Evolutionary conservation across 768 basidiomycete genomes (phyloP).

Genomic region (Trametes sanguinea): DNA sequence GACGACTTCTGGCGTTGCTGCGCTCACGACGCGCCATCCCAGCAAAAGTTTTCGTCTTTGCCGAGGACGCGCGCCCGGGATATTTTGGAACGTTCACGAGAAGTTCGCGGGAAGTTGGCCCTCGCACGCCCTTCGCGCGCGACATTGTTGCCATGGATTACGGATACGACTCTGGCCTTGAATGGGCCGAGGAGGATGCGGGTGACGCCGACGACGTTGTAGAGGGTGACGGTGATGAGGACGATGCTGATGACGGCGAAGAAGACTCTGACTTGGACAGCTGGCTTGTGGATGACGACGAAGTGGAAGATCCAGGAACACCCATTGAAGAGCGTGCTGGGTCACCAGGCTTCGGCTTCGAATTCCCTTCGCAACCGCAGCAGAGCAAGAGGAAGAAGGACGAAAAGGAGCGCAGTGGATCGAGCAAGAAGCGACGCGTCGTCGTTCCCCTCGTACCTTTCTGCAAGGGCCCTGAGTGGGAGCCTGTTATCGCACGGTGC

Average conservation of each 20-base stretch:
- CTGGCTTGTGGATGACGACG: slow-evolving; percentile 80
- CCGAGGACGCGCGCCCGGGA: slow-evolving; percentile 83
- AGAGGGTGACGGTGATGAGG: slow-evolving; percentile 58
- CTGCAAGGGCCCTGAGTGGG: slow-evolving; percentile 83
- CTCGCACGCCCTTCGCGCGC: slow-evolving; percentile 78
- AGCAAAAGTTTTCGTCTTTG: slow-evolving; percentile 82
- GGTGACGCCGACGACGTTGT: slow-evolving; percentile 79
- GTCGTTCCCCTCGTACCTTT: slow-evolving; percentile 81
- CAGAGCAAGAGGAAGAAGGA: slow-evolving; percentile 68
- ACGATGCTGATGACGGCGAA: slow-evolving; percentile 61
- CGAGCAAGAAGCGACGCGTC: slow-evolving; percentile 72
- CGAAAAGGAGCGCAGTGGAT: slow-evolving; percentile 44
- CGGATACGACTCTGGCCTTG: slow-evolving; percentile 90
- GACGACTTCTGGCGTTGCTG: slow-evolving; percentile 62
- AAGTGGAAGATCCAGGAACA: slow-evolving; percentile 44
- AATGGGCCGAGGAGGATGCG: slow-evolving; percentile 89
- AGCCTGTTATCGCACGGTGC: slow-evolving; percentile 64
- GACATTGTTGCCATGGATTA: slow-evolving; percentile 85
- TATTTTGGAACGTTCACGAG: slow-evolving; percentile 96
- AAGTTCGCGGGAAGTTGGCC: slow-evolving; percentile 73
- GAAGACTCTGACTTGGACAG: slow-evolving; percentile 76
- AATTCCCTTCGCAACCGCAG: slow-evolving; percentile 19
- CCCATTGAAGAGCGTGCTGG: slow-evolving; percentile 44
- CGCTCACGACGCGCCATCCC: slow-evolving; percentile 62
- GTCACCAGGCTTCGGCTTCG: slow-evolving; percentile 29